Evolutionary conservation across 768 basidiomycete genomes (phyloP).

Genomic region (Tulasnella sp.): DNA sequence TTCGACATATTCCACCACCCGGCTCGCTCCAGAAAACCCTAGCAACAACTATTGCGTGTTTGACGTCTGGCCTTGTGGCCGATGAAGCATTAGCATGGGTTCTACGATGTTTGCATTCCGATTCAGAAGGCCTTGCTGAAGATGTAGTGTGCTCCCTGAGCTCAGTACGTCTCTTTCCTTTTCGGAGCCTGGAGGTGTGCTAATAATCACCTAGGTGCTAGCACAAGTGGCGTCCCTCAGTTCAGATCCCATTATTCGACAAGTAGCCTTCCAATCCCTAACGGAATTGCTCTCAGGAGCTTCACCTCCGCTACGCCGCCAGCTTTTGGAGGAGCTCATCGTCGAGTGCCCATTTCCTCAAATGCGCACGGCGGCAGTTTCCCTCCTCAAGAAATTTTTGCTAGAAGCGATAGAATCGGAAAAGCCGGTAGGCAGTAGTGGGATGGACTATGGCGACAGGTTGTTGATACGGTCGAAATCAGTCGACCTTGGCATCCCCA

Average conservation of each 20-base stretch:
- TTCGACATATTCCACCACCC: neutral
- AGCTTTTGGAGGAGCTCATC: constrained; percentile 2
- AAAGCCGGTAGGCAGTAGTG: neutral
- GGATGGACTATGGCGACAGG: neutral
- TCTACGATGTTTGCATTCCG: neutral
- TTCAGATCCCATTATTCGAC: neutral
- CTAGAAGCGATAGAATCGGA: neutral
- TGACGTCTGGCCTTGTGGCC: neutral
- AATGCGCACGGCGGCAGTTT: constrained; percentile 4
- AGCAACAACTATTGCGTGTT: neutral
- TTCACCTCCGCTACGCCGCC: neutral
- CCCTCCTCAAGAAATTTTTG: neutral
- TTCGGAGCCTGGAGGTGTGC: neutral
- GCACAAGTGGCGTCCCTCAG: neutral
- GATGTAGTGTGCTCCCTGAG: neutral
- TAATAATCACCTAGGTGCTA: neutral
- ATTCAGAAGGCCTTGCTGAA: neutral
- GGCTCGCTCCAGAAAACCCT: neutral
- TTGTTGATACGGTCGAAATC: neutral
- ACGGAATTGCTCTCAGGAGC: neutral
- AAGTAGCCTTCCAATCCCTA: neutral
- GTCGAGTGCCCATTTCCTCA: constrained; percentile 12
- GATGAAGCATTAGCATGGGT: constrained; percentile 7
- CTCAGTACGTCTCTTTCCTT: neutral
- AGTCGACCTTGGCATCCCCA: constrained; percentile 1